phyloP scores from a whole-genome alignment of 2,329 filamentous ascomycete genomes.

The Trichoderma sp. region DNA sequence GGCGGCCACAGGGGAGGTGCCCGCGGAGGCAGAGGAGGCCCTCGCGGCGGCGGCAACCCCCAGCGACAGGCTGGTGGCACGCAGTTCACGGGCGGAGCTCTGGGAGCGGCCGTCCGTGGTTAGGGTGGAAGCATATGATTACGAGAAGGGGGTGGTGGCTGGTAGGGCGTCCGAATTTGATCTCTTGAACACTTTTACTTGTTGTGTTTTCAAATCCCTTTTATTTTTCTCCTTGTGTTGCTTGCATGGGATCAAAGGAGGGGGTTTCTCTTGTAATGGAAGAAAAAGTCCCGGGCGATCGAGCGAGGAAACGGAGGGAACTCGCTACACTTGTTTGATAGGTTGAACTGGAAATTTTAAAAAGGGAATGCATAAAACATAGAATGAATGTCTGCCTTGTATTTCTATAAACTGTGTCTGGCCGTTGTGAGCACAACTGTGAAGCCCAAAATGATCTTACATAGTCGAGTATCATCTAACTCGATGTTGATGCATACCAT shows the following conservation, averaged over 20 bases:
- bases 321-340: conserved; percentile 32
- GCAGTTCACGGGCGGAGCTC: conserved; percentile 77
- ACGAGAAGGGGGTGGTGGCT: conserved; percentile 18
- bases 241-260: conserved; percentile 34
- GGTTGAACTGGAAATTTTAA: conserved; percentile 32
- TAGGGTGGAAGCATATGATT: conserved; percentile 33
- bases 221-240: conserved; percentile 15
- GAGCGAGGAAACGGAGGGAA: conserved; percentile 35
- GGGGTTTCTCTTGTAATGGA: conserved; percentile 31
- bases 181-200: conserved; percentile 16
- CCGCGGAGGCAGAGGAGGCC: conserved; percentile 60
- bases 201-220: conserved; percentile 10
- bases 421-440: not conserved
- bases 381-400: conserved; percentile 4
- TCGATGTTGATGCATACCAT: not conserved
- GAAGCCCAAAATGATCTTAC: not conserved
- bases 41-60: conserved; percentile 55
- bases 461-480: not conserved
- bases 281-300: conserved; percentile 19
- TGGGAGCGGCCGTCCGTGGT: conserved; percentile 66
- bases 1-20: conserved; percentile 64
- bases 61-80: conserved; percentile 70
- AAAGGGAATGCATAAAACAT: conserved; percentile 16
- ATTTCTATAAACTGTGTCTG: not conserved
- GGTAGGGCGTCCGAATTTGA: conserved; percentile 22